Evolutionary conservation across 2,329 filamentous ascomycete species (phyloP), one percentile per base, ranked within the genome.

Genomic region (Epichloe aotearoae): DNA sequence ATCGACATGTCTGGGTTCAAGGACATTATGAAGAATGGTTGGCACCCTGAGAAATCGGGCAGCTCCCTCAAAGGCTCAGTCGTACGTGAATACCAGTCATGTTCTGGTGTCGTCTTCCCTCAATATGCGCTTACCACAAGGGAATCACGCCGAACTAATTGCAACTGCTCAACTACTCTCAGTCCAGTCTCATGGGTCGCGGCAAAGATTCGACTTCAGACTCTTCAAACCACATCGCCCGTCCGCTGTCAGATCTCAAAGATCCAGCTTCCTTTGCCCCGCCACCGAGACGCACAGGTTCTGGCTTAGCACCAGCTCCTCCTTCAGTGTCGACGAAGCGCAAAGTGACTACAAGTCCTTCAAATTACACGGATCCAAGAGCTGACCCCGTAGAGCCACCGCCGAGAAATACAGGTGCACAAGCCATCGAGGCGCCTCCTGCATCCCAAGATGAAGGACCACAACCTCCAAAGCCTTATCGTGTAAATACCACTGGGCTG

Each of bases 181-280:
- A 77, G 74, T 73, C 71, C 59, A 65, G 70, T 14, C 62, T 77
- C 30, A 57, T 77, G 15, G 67, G 70, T 42, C 69, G 72, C 52
- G 66, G 65, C 49, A 67, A 69, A 34, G 60, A 63, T 40, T 19
- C 46, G 4, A n/a, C 46, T n/a, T 37, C 26, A 14, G 26, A 43
- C 15, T 55, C 57, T 12, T 46, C 53, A 19, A 58, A 65, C 50
- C 71, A 73, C 56, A 64, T 68, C 43, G 68, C 77, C 34, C 73
- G 74, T 15, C 88, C 89, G 1, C 69, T 94, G 42, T 73, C 80
- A 8, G 74, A 79, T 3, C 74, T 95, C 33, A 82, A 80, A 62
- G 88, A 95, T 62, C 89, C 88, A 1, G 66, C 79, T 1, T 77
- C 80, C 15, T 95, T 95, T 63, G 88, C 79, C 2, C 87, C 88